Base-by-base conservation (phyloP, 371 early-diverging fungal genomes). In the Mortierella sp. region DNA sequence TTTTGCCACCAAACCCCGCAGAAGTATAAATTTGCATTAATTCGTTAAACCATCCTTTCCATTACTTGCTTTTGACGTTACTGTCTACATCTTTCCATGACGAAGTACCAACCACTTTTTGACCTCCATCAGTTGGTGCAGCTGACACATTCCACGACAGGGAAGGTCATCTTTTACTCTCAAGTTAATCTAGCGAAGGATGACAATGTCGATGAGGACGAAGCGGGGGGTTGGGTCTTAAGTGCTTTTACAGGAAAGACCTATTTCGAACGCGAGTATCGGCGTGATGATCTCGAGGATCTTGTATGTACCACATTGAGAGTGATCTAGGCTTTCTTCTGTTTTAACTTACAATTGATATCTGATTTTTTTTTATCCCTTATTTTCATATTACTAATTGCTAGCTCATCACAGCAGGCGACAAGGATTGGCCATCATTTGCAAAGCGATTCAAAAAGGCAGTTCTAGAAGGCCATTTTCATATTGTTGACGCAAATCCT, bases 221-320 rank as follows among this genome's bases (percentile, higher is more conserved):
- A 72, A 16, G 76, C 72, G 11, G 81, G 76, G 13, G 76, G 76
- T 3, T 81, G 81, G 81, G 43, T 75, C 6, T 47, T 81, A n/a
- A 81, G 81, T 40, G 70, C 81, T 4, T 81, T 81, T 43, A 75
- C 81, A 4, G 81, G 81, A 3, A 81, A 75, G 40, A 63, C 63
- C 47, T 81, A 75, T 22, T 81, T 81, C 22, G 81, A 81, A 60
- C 66, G 81, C 21, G 76, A 75, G 22, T 81, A 75, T 62, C 64
- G 72, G 9, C 72, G 72, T 5, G 81, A 81, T 11, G 81, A 81
- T 19, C 63, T 81, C 0, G 70, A 81, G 15, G 72, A 81, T 11
- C 58, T 81, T 16, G 81, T 81, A 63, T 21, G 64, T 36, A 62
- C 4, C 22, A 28, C 22, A 1, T 10, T 43, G 43, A 43, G 9